Evolutionary conservation across 257 asterid species (phyloP), one percentile per base, ranked within the genome.

Genomic region (Haberlea rhodopensis): DNA sequence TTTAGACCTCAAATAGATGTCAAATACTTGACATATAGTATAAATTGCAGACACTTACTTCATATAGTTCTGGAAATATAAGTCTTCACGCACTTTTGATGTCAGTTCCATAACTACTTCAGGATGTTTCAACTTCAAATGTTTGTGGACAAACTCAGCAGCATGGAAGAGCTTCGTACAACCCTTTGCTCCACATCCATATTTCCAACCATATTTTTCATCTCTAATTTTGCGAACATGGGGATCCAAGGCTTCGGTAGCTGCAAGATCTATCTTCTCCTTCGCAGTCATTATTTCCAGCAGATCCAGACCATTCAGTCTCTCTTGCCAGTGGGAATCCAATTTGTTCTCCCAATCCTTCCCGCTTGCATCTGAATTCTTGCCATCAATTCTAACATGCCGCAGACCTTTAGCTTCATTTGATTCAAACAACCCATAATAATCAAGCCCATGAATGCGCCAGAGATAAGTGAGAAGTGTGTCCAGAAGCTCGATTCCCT

Each of bases 181-280:
- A 54, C 99, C 99, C 81, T 94, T 94, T 57, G 99, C 99, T 72
- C 99, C 99, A 78, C 99, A 94, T 59, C 99, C 99, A 82, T 90
- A 94, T 80, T 94, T 94, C 97, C 99, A 90, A n/a, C 99, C 99
- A 69, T 94, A 94, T 81, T 94, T 94, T 82, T 94, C 99, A 75
- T 94, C 99, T 83, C 96, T 90, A 71, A 94, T 94, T 71, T 94
- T 90, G 67, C 99, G 95, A 45, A 94, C 95, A 73, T 69, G 70
- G 10, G 99, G 97, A 55, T 94, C 97, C 75, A 94, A 82, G 20
- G 79, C 97, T 85, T 90, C 97, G 43, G 77, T 81, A 37, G 97
- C 96, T 24, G 87, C 77, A 4, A 96, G 90, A 79, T 90, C 97
- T 72, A 94, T 73, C 85, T 90, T 94, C 75, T 94, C 99, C 76